Base-by-base conservation (phyloP, 164 flowering plant species). In the grape (Vitis vinifera) region DNA sequence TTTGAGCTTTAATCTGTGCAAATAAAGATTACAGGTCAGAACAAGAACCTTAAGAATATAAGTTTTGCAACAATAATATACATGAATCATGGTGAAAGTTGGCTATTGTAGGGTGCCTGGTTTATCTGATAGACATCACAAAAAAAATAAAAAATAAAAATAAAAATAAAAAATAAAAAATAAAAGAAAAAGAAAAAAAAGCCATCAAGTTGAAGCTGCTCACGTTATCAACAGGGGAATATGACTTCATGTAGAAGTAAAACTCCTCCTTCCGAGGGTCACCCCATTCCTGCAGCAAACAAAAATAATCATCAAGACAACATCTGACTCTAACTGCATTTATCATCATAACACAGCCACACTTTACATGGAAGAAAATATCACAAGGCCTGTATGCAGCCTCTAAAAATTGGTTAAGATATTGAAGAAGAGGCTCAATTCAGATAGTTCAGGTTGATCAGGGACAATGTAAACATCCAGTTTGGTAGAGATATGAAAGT, bases 211-310 rank as follows among this genome's bases (percentile, higher is more conserved):
- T 50, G 15, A 48, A 29, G 12, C 47, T 60, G 57, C 89, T 81
- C 59, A 87, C 94, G 80, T 89, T 89, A 73, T 91, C 97, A 70
- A 91, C 89, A 23, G 94, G 97, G 44, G 97, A 91, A 74, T 91
- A 91, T 16, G 97, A 88, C 81, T 87, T 91, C 91, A 91, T 88
- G 74, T 91, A 91, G 73, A 64, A 78, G 72, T 91, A 91, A 58
- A 75, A 91, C 71, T 89, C 89, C 80, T 89, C 87, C 78, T 86
- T 79, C 16, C 93, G 82, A 63, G 93, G 94, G 79, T 91, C 94
- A 65, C 97, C 94, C 94, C 97, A 91, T 81, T 91, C 97, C 97
- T 91, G 84, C 75, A 77, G 31, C 14, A 73, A 63, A 10, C 73
- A 55, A 65, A 65, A 17, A 31, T 31, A 27, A 30, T 30, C 12